These are phyloP conservation scores for Stylosanthes scabra DNA, from an alignment of 331 rosid genomes.

Conservation along the genomic window DNA sequence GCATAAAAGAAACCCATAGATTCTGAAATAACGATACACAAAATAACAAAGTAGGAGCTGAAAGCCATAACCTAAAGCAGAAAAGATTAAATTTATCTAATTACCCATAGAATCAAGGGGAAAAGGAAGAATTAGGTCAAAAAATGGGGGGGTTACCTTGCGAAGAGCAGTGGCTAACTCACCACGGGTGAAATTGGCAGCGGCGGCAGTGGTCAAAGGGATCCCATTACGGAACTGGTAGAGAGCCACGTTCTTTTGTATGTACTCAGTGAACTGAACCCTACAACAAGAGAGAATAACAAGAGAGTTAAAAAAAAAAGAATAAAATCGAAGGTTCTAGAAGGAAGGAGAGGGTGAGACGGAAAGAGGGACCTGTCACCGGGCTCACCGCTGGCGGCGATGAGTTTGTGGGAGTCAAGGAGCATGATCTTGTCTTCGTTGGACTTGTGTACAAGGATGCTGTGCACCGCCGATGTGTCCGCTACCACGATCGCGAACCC, in stretches of 20 bases:
- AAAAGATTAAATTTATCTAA: too few species aligned
- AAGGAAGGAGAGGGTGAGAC: too few species aligned
- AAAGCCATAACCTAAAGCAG: too few species aligned
- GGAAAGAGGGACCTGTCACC: constrained; percentile 57
- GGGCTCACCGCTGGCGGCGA: constrained; percentile 96
- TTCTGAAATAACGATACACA: too few species aligned
- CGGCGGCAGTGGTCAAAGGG: constrained; percentile 89
- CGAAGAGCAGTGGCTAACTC: constrained; percentile 97
- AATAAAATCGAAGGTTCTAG: too few species aligned
- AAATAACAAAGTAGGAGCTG: too few species aligned
- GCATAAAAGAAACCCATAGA: too few species aligned
- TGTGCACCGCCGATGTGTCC: constrained; percentile 92
- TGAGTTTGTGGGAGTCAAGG: constrained; percentile 51
- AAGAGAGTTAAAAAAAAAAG: too few species aligned
- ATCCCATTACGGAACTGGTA: constrained; percentile 97
- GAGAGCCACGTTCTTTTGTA: constrained; percentile 89
- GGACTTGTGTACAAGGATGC: constrained; percentile 93
- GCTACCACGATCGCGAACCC: constrained; percentile 88
- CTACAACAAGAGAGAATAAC: constrained; percentile 19
- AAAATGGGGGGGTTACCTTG: constrained; percentile 53
- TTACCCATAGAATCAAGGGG: too few species aligned
- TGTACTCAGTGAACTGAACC: constrained; percentile 96
- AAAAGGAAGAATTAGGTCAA: too few species aligned
- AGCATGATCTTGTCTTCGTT: constrained; percentile 99
- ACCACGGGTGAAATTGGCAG: constrained; percentile 95